Base-by-base conservation (phyloP, 805 yeast species). In the Saturnispora saitoi region DNA sequence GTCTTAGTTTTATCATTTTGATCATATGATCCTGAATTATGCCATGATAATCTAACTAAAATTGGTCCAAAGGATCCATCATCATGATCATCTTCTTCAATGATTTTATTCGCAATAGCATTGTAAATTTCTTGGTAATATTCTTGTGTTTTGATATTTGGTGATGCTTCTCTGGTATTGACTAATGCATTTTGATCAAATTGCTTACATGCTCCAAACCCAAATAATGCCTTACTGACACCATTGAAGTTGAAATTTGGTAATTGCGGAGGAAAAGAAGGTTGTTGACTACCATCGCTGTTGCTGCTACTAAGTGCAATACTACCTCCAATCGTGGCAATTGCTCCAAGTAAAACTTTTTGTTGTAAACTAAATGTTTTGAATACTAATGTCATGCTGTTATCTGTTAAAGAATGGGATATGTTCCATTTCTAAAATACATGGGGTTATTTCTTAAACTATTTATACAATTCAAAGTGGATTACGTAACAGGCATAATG, bases 91-190 rank as follows among this genome's bases (percentile, higher is more conserved):
- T 71, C 76, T 32, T 69, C 65, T 41, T 80, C 86, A 54, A 73
- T 70, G 22, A 85, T 62, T 62, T 73, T 75, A 38, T 60, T 61
- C 32, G 82, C 96, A 74, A 78, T 87, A 54, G 80, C 93, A 68
- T 78, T 81, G 68, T 80, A 91, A 51, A 78, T 78, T 51, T 69
- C 58, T 64, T 75, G 89, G 62, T 75, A 89, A 54, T 84, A 86
- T 11, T 71, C 69, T 45, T 59, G 64, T 3, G 68, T 55, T 57
- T 70, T 58, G 58, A 68, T 47, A 44, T 61, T 43, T 20, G 54
- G 39, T 3, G 51, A 15, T 1, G 71, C 74, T 8, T 64, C 61
- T 40, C 70, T 64, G 3, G 67, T 57, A 29, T 65, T 62, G 4
- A 54, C 38, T 3, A 54, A 53, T 22, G 50, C 44, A 10, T 49